Base-by-base conservation (phyloP, 2,329 filamentous ascomycete genomes). In the Botrytis squamosa region DNA sequence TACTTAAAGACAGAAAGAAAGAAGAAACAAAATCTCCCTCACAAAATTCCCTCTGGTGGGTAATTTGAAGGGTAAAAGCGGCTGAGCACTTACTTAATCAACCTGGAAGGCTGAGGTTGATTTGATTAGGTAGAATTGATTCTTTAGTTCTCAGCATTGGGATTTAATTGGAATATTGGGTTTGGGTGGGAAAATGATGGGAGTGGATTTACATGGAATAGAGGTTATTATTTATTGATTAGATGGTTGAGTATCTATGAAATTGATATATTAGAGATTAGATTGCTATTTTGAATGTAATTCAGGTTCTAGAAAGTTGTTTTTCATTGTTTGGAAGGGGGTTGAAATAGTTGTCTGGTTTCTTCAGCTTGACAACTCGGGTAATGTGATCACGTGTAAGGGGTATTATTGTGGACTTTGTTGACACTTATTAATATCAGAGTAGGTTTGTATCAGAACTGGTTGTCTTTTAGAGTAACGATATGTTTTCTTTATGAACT, bases 191-290 rank as follows among this genome's bases (percentile, higher is more conserved):
- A 57, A 57, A 29, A 29, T 4, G 0, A 22, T 6, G 8, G 0
- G 4, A 14, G 16, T 16, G n/a, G 3, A 3, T 3, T 63, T 63
- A 22, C 4, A 9, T 9, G n/a, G n/a, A 29, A 3, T 16, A 18
- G n/a, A 57, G 7, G 14, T 57, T 57, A 10, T 4, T 29, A 4
- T 29, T 18, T 9, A 0, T 9, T 57, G 14, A 33, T 29, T 18
- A 18, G n/a, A 57, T 29, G 14, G 7, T 18, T 29, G 14, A 4
- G 3, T 57, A 4, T 18, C 2, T 18, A 57, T 3, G 16, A 2
- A 1, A 2, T 4, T 7, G 0, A 0, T 18, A 4, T 18, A 2
- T 18, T 57, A 18, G 1, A 33, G 0, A 18, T 3, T 29, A 29
- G 9, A 1, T 5, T 29, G 1, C 3, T 57, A 16, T 57, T 57